These are phyloP conservation scores for Amanita polypyramis DNA, from an alignment of 768 basidiomycete genomes.

Conservation along the genomic window DNA sequence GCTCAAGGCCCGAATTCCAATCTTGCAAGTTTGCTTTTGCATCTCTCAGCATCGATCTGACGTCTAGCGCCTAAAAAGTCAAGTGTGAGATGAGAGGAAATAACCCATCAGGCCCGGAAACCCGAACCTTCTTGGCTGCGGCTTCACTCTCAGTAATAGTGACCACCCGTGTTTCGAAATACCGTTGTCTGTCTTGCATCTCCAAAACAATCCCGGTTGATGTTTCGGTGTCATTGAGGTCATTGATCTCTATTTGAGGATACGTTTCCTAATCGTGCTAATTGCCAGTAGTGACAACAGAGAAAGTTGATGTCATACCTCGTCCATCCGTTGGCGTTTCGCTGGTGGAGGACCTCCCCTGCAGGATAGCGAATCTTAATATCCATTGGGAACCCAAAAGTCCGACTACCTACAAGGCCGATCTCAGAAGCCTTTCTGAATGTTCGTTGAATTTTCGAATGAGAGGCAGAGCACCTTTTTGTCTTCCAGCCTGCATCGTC, in stretches of 20 bases:
- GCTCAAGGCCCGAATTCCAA: constrained; percentile 49
- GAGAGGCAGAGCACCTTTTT: constrained; percentile 78
- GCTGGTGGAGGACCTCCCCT: constrained; percentile 47
- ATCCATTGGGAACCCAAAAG: not conserved
- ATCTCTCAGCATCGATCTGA: constrained; percentile 36
- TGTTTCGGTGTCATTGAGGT: constrained; percentile 62
- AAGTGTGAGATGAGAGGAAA: not conserved
- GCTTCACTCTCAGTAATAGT: constrained; percentile 19
- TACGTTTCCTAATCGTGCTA: constrained; percentile 23
- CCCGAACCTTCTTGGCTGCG: constrained; percentile 18
- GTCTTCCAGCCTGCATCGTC: constrained; percentile 93
- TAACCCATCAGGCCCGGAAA: not conserved
- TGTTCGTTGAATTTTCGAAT: constrained; percentile 98
- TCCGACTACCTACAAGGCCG: constrained; percentile 45
- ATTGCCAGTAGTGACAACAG: constrained; percentile 1
- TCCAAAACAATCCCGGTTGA: constrained; percentile 69
- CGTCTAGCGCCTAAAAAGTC: constrained; percentile 32
- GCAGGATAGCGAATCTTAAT: constrained; percentile 4
- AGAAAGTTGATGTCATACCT: constrained; percentile 22
- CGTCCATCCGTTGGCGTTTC: constrained; percentile 48
- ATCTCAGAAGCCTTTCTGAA: constrained; percentile 78
- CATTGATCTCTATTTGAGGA: constrained; percentile 70
- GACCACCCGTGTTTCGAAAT: constrained; percentile 61
- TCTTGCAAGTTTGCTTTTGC: constrained; percentile 34
- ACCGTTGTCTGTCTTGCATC: constrained; percentile 78